Base-by-base conservation (phyloP, 2,329 filamentous ascomycete genomes). In the Fusarium pilosicola region DNA sequence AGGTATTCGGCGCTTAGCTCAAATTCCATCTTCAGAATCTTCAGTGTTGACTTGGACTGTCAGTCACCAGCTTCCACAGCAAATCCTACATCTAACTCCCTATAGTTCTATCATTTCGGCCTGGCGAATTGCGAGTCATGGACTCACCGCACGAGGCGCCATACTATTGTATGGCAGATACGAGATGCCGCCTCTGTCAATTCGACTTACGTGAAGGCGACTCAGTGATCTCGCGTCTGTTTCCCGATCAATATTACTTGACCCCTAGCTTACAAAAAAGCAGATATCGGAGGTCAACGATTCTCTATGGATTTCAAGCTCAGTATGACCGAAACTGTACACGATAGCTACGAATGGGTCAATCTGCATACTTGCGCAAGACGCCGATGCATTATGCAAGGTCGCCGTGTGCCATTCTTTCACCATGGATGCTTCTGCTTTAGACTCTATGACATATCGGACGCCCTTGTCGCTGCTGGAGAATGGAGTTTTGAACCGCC, bases 21-120 rank as follows among this genome's bases (percentile, higher is more conserved):
- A 26, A 46, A 5, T 9, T 20, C 44, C 12, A 45, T 14, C 17
- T 20, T 14, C 11, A 5, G 6, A 32, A 5, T 13, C 11, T 32
- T 32, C 30, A 7, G 13, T 6, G 13, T 5, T 2, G 30, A 14
- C 7, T 32, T 6, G 2, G 6, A 5, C 13, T 14, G 2, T 6
- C 13, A 32, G 30, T 3, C 30, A 6, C 30, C 2, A 32, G 30
- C 3, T 4, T 32, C 5, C 30, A 7, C 13, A 32, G 30, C 30
- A 14, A 6, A 32, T 32, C 5, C 2, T 32, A 32, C 30, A 32
- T 32, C 30, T 32, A 2, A 32, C 12, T 32, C 13, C 1, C 30
- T 14, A 5, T 32, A 2, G 30, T 32, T 14, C 42, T 5, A 18
- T 12, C 42, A 13, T 5, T 5, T 20, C 11, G 6, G 24, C 18